Evolutionary conservation across 2,329 filamentous ascomycete species (phyloP), one percentile per base, ranked within the genome.

Genomic region (Calonectria pauciramosa): DNA sequence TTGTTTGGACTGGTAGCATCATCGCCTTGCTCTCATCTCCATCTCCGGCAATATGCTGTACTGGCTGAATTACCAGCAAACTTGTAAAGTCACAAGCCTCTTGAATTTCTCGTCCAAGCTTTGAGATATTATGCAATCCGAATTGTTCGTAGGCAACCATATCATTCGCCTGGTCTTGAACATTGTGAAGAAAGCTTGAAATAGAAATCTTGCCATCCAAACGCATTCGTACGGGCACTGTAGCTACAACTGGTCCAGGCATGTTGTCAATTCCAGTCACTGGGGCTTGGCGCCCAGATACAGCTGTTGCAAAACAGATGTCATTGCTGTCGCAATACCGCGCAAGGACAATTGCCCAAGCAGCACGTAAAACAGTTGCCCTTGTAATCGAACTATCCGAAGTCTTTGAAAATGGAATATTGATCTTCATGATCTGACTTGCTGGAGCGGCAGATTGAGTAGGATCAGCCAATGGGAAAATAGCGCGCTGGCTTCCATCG

Each of bases 301-400:
- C 78, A 0, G 86, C 87, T 66, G 84, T 83, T 1, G 87, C 87
- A 68, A 88, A 88, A 13, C 86, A 80, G 10, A 88, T 82, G 67
- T 88, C 86, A 1, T 84, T 38, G 0, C 70, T 74, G 2, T 75
- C 89, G 18, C 3, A 86, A 79, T 75, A 92, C 92, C 10, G 84
- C 83, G 26, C 86, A 83, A 4, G 92, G 2, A 93, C 79, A 70
- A 89, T 87, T 7, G 87, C 86, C 78, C 89, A 86, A 0, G 91
- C 90, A 30, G 88, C 87, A 1, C 75, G 74, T 9, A 81, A 20
- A 26, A 80, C 14, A 0, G 67, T 80, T 0, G 80, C 54, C 5
- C 64, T 68, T 0, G 77, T 79, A 4, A 76, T 70, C 23, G 44
- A 63, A 6, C 28, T 49, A 47, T 60, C 41, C n/a, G 41, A 44